Evolutionary conservation across 139 green algal genomes (phyloP), one percentile per base, ranked within the genome.

Genomic region (Chlorella sp.): DNA sequence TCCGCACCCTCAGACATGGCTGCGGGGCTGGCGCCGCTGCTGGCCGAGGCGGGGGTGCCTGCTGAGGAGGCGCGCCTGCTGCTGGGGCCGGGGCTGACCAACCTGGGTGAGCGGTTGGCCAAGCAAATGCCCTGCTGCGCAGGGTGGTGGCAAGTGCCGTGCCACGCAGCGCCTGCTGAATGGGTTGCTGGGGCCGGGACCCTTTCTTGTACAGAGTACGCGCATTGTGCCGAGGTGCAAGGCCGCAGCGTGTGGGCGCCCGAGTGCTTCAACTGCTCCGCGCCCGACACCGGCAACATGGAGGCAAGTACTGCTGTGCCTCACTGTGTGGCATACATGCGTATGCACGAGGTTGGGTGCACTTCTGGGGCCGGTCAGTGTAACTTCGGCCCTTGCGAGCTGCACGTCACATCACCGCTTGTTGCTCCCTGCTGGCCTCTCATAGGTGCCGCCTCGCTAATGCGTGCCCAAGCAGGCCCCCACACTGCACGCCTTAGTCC

Each of bases 281-380:
- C 98, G 1, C 98, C 98, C 15, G 98, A 99, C 89, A 99, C 98
- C 0, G 97, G 97, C 65, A 99, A 99, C 93, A 99, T 99, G 98
- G 98, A 99, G 92, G 94, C 97, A 28, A 36, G 70, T 56, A 16
- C 34, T 56, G 25, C n/a, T n/a, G n/a, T n/a, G n/a, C n/a, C n/a
- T n/a, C n/a, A n/a, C n/a, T n/a, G n/a, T n/a, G n/a, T n/a, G n/a
- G n/a, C n/a, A n/a, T n/a, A n/a, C n/a, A n/a, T n/a, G n/a, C n/a
- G n/a, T n/a, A n/a, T n/a, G n/a, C n/a, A n/a, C n/a, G n/a, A n/a
- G n/a, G n/a, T n/a, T n/a, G n/a, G n/a, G n/a, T n/a, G n/a, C n/a
- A n/a, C n/a, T n/a, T n/a, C n/a, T n/a, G n/a, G n/a, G n/a, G n/a
- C n/a, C n/a, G n/a, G n/a, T n/a, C n/a, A n/a, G n/a, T n/a, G n/a